Evolutionary conservation across 768 basidiomycete species (phyloP).

Genomic region (Hypholoma sublateritium): DNA sequence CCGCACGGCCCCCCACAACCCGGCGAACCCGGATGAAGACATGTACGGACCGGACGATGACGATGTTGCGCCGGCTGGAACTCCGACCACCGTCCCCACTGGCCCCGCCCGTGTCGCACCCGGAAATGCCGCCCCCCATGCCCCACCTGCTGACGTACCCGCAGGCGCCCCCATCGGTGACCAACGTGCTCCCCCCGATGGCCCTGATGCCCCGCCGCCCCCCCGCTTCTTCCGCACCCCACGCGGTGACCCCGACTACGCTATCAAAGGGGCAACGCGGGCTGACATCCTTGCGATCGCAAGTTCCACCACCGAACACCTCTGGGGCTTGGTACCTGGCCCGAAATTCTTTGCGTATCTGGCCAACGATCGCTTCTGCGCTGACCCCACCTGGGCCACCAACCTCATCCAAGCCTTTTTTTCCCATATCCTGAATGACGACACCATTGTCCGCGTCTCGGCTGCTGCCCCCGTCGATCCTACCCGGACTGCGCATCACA

Average conservation of each 20-base stretch:
- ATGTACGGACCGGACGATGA: no score
- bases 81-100: no score
- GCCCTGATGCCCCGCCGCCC: no score
- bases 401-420: not conserved
- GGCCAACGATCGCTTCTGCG: not conserved
- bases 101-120: no score
- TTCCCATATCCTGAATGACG: not conserved
- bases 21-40: no score
- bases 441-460: not conserved
- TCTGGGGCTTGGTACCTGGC: not conserved
- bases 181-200: no score
- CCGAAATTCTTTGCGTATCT: not conserved
- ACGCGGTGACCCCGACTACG: not conserved
- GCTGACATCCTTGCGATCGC: not conserved
- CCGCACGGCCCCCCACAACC: no score
- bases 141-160: no score
- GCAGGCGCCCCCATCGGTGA: no score
- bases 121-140: no score
- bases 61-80: no score
- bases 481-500: not conserved
- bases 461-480: not conserved
- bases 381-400: not conserved
- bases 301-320: not conserved
- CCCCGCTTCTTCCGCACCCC: not conserved
- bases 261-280: not conserved